phyloP scores from a whole-genome alignment of 176 grass and related monocot species.

The Saccharum officinarum region DNA sequence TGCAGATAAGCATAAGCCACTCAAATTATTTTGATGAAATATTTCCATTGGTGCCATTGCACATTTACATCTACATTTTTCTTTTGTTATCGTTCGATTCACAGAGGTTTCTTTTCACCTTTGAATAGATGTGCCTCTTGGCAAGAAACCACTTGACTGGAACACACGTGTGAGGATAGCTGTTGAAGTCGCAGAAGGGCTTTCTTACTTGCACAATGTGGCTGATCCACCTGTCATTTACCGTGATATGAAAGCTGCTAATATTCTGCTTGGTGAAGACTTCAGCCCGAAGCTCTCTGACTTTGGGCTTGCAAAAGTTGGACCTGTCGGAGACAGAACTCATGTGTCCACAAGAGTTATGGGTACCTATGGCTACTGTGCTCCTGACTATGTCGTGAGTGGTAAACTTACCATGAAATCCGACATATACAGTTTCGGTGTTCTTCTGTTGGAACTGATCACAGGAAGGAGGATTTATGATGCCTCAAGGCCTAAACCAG shows the following conservation, averaged over 20 bases:
- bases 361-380: constrained; percentile 95
- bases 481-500: constrained; percentile 52
- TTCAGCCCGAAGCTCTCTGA: constrained; percentile 96
- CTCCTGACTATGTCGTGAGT: constrained; percentile 83
- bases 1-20: background rate
- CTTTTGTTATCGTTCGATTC: background rate
- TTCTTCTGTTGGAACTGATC: constrained; percentile 85
- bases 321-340: constrained; percentile 76
- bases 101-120: constrained; percentile 28
- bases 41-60: background rate
- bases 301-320: constrained; percentile 94
- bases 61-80: constrained; percentile 9
- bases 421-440: constrained; percentile 92
- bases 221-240: constrained; percentile 90
- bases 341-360: constrained; percentile 95
- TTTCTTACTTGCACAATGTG: constrained; percentile 86
- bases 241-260: constrained; percentile 89
- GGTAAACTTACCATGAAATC: constrained; percentile 91
- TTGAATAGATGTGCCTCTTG: constrained; percentile 59
- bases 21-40: constrained; percentile 7
- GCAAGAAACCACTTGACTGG: constrained; percentile 78
- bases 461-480: constrained; percentile 83
- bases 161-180: constrained; percentile 89
- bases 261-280: constrained; percentile 74
- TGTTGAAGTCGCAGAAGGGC: constrained; percentile 78